These are phyloP conservation scores for Leishmania arabica DNA, from an alignment of 208 protist species.

Conservation along the genomic window DNA sequence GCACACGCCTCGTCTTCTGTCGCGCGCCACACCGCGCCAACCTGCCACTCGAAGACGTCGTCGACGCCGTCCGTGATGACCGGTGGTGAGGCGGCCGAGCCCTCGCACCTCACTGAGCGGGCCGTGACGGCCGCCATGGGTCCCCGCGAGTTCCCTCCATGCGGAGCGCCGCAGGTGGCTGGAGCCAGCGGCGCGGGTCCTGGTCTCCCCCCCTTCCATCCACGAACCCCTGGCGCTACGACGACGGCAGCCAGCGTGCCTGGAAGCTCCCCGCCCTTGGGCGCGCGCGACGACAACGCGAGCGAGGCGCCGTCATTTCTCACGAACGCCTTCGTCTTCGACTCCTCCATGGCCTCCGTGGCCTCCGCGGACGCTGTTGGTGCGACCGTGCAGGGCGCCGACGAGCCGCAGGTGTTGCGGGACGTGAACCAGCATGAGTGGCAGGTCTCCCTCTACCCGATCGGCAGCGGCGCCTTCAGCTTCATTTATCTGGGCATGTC, in stretches of 20 bases:
- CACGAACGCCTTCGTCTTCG: slow-evolving; percentile 31
- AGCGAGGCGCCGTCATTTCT: slow-evolving; percentile 29
- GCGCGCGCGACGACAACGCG: slow-evolving; percentile 11
- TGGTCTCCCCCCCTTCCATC: slow-evolving; percentile 14
- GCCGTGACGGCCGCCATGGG: slow-evolving; percentile 26
- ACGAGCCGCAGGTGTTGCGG: slow-evolving; percentile 51
- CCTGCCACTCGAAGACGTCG: slow-evolving; percentile 2
- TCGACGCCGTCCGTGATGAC: slow-evolving; percentile 1
- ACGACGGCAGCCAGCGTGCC: slow-evolving; percentile 11
- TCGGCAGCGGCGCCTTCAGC: slow-evolving; percentile 75
- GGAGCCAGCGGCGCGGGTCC: background rate
- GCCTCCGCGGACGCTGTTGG: slow-evolving; percentile 23
- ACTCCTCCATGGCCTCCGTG: slow-evolving; percentile 21
- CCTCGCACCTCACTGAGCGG: slow-evolving; percentile 25
- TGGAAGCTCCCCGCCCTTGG: slow-evolving; percentile 17
- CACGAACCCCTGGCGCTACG: slow-evolving; percentile 2
- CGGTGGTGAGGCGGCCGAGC: slow-evolving; percentile 21
- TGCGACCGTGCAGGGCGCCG: slow-evolving; percentile 23
- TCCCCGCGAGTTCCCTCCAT: background rate
- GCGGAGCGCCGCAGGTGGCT: background rate
- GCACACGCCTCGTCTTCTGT: slow-evolving; percentile 1
- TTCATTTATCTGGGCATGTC: slow-evolving; percentile 72
- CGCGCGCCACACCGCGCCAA: slow-evolving; percentile 5
- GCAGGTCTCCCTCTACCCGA: slow-evolving; percentile 59
- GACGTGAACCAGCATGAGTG: slow-evolving; percentile 66